These are phyloP conservation scores for Zea mays DNA, from an alignment of 176 grass and related monocot species.

Conservation along the genomic window DNA sequence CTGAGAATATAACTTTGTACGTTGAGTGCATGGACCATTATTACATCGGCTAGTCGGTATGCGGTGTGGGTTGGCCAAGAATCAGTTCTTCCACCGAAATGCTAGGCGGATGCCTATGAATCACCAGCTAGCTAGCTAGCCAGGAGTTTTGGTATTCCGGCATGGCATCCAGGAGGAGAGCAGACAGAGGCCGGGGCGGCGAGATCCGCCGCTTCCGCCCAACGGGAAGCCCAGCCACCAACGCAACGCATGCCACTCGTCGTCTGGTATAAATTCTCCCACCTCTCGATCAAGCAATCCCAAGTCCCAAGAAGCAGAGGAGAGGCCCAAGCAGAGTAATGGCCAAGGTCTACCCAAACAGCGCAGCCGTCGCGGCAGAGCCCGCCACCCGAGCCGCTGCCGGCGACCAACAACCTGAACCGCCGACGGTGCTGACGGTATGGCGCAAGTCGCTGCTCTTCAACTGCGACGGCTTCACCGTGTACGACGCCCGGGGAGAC, in stretches of 20 bases:
- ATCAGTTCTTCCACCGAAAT: not conserved
- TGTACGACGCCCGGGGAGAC: slow-evolving; percentile 63
- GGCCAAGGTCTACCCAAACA: slow-evolving; percentile 61
- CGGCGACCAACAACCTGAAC: not conserved
- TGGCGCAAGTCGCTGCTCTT: slow-evolving; percentile 90
- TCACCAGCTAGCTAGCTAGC: not conserved
- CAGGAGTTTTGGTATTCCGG: not conserved
- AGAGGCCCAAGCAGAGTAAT: not conserved
- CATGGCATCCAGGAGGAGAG: not conserved
- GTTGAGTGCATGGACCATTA: not conserved
- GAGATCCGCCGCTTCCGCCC: too few species aligned
- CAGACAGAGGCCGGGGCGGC: not conserved
- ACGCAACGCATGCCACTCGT: too few species aligned
- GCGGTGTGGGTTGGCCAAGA: not conserved
- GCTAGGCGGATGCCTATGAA: not conserved
- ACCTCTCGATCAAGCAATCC: too few species aligned
- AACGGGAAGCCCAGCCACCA: too few species aligned
- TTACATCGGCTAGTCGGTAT: not conserved
- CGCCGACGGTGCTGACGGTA: slow-evolving; percentile 53
- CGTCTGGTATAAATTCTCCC: too few species aligned
- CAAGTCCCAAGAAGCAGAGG: not conserved
- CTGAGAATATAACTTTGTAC: not conserved
- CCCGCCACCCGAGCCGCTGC: not conserved
- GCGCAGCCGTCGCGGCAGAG: not conserved
- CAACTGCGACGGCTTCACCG: slow-evolving; percentile 80